A percentile compares a stretch with the other conserved stretches of the same genome.
Evolutionary conservation across 2,329 filamentous ascomycete genomes (phyloP).

Genomic region (Colletotrichum sublineola): DNA sequence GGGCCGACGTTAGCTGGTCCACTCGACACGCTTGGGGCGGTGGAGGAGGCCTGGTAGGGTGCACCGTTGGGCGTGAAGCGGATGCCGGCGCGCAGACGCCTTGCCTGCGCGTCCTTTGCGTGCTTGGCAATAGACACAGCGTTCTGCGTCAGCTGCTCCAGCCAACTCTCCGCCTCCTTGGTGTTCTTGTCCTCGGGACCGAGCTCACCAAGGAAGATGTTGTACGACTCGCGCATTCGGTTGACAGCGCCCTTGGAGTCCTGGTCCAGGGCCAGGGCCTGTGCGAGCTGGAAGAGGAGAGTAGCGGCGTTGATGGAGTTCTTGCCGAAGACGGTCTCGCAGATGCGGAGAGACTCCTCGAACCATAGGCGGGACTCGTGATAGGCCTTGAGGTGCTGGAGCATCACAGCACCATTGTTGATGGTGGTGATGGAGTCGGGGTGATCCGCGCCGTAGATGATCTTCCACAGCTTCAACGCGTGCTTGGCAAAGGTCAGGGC

Average conservation of each 20-base stretch:
- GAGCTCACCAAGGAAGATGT: slow-evolving; percentile 90
- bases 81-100: slow-evolving; percentile 78
- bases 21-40: slow-evolving; percentile 49
- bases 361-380: slow-evolving; percentile 97
- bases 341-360: slow-evolving; percentile 89
- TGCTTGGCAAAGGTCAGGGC: slow-evolving; percentile 93
- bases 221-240: slow-evolving; percentile 96
- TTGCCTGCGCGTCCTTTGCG: slow-evolving; percentile 85
- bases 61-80: slow-evolving; percentile 75
- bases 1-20: slow-evolving; percentile 9
- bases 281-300: slow-evolving; percentile 95
- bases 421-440: slow-evolving; percentile 98
- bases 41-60: slow-evolving; percentile 63
- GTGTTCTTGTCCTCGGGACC: slow-evolving; percentile 96
- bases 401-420: slow-evolving; percentile 99
- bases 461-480: slow-evolving; percentile 94
- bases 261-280: slow-evolving; percentile 94
- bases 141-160: slow-evolving; percentile 95
- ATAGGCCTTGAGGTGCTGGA: slow-evolving; percentile 94
- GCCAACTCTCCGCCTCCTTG: slow-evolving; percentile 96
- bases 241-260: slow-evolving; percentile 92
- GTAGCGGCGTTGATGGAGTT: slow-evolving; percentile 94
- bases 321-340: slow-evolving; percentile 89
- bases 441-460: slow-evolving; percentile 93
- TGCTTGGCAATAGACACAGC: slow-evolving; percentile 96